A percentile compares a stretch with the other conserved stretches of the same genome.
Conservation (phyloP, 441 rosid genomes). For the Manihot esculenta region DNA sequence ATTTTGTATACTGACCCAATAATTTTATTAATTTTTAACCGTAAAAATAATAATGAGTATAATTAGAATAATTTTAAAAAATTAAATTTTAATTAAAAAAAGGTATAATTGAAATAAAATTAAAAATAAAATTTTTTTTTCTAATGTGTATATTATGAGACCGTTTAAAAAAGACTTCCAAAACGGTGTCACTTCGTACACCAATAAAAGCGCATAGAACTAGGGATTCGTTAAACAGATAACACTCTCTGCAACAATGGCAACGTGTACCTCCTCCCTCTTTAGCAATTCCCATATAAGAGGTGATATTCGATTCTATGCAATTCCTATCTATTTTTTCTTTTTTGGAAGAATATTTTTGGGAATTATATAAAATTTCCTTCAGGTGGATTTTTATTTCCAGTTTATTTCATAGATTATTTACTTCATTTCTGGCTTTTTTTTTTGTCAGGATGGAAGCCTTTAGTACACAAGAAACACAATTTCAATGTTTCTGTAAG, state of each 20-base stretch:
- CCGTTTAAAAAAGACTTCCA: background rate
- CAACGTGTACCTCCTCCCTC: constrained; percentile 16
- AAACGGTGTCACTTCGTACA: background rate
- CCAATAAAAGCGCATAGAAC: background rate
- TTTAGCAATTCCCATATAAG: background rate
- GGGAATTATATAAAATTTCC: background rate
- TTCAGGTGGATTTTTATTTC: background rate
- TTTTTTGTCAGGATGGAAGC: constrained; percentile 9
- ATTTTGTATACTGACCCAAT: too few relatives aligned
- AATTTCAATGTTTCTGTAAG: constrained; percentile 17
- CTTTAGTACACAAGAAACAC: constrained; percentile 9
- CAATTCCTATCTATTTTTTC: background rate
- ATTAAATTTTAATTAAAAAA: too few relatives aligned
- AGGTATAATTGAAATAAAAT: too few relatives aligned
- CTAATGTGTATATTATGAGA: too few relatives aligned
- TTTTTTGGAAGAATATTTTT: background rate
- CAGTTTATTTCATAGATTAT: background rate
- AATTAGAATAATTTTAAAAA: too few relatives aligned
- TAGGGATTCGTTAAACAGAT: constrained; percentile 1
- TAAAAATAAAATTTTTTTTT: too few relatives aligned
- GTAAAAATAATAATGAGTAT: too few relatives aligned
- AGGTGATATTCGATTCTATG: constrained; percentile 1
- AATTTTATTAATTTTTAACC: too few relatives aligned
- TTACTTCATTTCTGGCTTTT: background rate
- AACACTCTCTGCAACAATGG: constrained; percentile 4